Conservation (phyloP, 495 filamentous ascomycete genomes). For the Daldinia concentrica region DNA sequence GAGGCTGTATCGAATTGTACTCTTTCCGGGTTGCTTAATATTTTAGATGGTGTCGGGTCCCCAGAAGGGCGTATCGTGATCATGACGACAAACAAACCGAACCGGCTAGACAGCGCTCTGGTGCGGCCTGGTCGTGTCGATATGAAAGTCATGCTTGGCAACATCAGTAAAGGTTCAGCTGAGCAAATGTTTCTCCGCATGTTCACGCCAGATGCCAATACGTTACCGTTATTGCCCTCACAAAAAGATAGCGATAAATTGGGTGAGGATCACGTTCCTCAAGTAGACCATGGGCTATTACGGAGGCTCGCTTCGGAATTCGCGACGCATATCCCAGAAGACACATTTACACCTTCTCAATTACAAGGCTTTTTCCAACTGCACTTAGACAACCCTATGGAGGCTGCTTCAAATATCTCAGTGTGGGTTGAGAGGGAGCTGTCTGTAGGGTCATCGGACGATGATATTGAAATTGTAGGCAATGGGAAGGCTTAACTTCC, state of each 20-base stretch:
- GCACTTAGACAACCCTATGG: constrained; percentile 61
- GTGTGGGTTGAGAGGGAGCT: constrained; percentile 59
- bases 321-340: constrained; percentile 58
- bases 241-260: constrained; percentile 17
- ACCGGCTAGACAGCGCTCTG: constrained; percentile 72
- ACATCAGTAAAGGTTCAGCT: constrained; percentile 55
- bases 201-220: constrained; percentile 46
- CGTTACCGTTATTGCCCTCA: constrained; percentile 10
- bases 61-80: constrained; percentile 76
- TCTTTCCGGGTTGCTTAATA: constrained; percentile 75
- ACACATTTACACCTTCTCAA: constrained; percentile 70
- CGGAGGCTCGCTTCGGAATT: constrained; percentile 61
- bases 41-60: constrained; percentile 75
- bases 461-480: constrained; percentile 45
- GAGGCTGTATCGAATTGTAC: constrained; percentile 50
- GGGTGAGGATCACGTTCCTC: constrained; percentile 14
- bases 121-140: constrained; percentile 76
- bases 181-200: constrained; percentile 63
- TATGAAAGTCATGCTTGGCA: constrained; percentile 67
- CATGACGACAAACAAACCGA: constrained; percentile 77
- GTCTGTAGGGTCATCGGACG: constrained; percentile 35
- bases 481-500: constrained; percentile 34
- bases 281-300: constrained; percentile 46
- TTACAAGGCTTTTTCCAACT: constrained; percentile 72
- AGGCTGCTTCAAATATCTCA: constrained; percentile 56